Base-by-base conservation (phyloP, 805 yeast species). In the Pichia gijzeniarum region DNA sequence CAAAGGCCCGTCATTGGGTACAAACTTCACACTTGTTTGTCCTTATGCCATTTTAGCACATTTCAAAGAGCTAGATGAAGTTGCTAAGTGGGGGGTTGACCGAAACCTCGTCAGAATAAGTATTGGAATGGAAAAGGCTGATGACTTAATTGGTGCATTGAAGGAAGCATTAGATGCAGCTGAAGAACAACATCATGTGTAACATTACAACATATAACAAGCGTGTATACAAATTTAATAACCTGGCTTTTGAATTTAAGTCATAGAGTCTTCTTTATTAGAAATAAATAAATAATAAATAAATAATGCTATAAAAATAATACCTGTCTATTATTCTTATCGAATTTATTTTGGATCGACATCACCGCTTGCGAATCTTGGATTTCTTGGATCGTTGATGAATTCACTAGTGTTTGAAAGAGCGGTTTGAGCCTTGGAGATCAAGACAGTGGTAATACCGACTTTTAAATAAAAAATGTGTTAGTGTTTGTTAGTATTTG, bases 301-400 rank as follows among this genome's bases (percentile, higher is more conserved):
- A 44, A 35, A 31, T 44, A 35, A 21, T 20, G 14, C 12, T 31
- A 17, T 16, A 25, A 27, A n/a, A 25, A 25, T 25, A 25, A 25
- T 25, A 10, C 10, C 18, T 5, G 27, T 2, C 16, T 22, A 20
- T 27, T 14, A n/a, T 34, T 17, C n/a, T 21, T 20, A 31, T 22
- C 8, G 12, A 31, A 45, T 44, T 52, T 58, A 62, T 59, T 61
- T 62, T 57, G 56, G 49, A 49, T 57, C 65, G 42, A 57, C 48
- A 44, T 63, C 65, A 53, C 67, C 67, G 47, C 50, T 49, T 55
- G 61, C 71, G 65, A 86, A 85, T 73, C 95, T 83, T 70, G 96
- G 96, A 76, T 88, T 88, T 77, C 95, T 85, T 73, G 96, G 96
- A 72, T 88, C 96, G 69, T 88, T 87, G 71, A 82, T 79, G 75